Evolutionary conservation across 352 stramenopile genomes (phyloP), one percentile per base, ranked within the genome.

Genomic region (Phytopythium litorale): DNA sequence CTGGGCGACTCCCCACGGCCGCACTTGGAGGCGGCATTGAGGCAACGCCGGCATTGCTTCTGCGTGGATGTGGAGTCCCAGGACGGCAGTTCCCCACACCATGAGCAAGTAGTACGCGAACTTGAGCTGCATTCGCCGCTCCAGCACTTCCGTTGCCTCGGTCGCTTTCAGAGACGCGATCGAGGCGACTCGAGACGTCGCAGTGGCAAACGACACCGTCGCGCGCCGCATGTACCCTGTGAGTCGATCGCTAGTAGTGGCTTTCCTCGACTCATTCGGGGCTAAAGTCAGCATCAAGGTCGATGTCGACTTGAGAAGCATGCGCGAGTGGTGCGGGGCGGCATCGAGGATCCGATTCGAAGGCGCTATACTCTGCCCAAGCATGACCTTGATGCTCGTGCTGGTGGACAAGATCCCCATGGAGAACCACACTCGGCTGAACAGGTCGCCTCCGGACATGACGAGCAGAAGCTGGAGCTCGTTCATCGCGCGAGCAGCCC

Each of bases 401-500:
- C 60, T 69, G 2, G 63, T 62, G 16, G 70, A 58, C 1, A 72
- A 30, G 7, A 76, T 15, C 5, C 67, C 65, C 21, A 72, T 42
- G 1, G 66, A 67, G 28, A 72, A 73, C 15, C 71, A 58, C 1
- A 59, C 25, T 7, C 61, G 59, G 13, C 63, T 72, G 6, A 56
- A n/a, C 2, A 76, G 54, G 19, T 76, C 70, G 6, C 37, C 57
- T 54, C 63, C 68, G 1, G 70, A 76, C 33, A 66, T 57, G 0
- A 76, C 58, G 12, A 74, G 40, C 1, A 74, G 48, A 45, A 73
- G 63, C 23, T 65, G 60, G 48, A 74, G 51, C 43, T 76, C 66
- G 25, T 74, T 71, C 25, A 54, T 25, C 48, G 48, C 48, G 16
- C 48, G 56, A 12, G 63, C 66, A 3, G 65, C 50, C 66, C 70